Conservation (phyloP, 169 alveolate species). For the Plasmodium yoelii region DNA sequence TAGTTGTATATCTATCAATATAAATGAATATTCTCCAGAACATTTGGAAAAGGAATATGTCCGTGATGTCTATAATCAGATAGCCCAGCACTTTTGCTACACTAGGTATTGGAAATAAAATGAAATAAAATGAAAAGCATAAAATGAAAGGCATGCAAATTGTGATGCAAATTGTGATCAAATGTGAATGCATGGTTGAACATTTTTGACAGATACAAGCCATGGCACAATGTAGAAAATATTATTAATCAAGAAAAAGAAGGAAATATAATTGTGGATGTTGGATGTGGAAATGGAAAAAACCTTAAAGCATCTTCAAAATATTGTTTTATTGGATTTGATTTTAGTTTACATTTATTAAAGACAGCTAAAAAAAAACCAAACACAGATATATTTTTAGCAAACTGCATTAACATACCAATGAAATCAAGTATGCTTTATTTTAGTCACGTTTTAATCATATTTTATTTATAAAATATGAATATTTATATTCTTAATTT, state of each 20-base stretch:
- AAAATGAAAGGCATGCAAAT: no score
- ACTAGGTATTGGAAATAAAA: slow-evolving; percentile 22
- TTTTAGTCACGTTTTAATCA: no score
- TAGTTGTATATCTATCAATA: slow-evolving; percentile 15
- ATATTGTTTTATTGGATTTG: slow-evolving; percentile 90
- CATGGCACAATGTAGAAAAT: slow-evolving; percentile 96
- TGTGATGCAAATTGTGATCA: no score
- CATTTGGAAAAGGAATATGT: slow-evolving; percentile 30
- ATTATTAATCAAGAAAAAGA: slow-evolving; percentile 89
- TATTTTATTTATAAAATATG: no score
- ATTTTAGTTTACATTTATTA: slow-evolving; percentile 89
- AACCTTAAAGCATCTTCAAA: slow-evolving; percentile 87
- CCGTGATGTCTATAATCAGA: slow-evolving; percentile 46
- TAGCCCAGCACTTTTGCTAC: slow-evolving; percentile 46
- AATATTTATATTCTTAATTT: not conserved
- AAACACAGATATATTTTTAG: slow-evolving; percentile 69
- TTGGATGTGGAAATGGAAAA: slow-evolving; percentile 99
- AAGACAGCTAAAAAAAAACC: slow-evolving; percentile 84
- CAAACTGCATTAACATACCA: slow-evolving; percentile 54
- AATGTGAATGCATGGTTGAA: not conserved
- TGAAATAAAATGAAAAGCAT: no score
- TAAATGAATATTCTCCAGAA: slow-evolving; percentile 19
- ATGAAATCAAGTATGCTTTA: slow-evolving; percentile 38
- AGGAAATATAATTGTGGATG: slow-evolving; percentile 93
- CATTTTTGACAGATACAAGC: slow-evolving; percentile 89